Conservation (phyloP, 2,329 filamentous ascomycete species). For the Calonectria naviculata region DNA sequence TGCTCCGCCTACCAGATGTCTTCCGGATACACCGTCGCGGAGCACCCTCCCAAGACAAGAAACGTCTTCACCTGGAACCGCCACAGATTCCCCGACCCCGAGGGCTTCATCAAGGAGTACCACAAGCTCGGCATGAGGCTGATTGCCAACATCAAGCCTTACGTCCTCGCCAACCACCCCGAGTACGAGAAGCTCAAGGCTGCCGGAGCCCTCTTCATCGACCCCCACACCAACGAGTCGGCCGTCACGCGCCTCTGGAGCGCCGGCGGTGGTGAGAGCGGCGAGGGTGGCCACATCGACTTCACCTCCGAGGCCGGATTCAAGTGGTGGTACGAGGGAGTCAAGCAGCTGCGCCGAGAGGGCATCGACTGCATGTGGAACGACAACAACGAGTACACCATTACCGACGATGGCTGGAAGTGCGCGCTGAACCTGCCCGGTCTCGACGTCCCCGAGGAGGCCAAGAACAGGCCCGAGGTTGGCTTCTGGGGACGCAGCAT, state of each 20-base stretch:
- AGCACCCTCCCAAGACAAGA: conserved; percentile 74
- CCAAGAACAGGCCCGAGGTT: conserved; percentile 58
- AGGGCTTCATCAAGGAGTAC: conserved; percentile 70
- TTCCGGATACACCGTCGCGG: conserved; percentile 77
- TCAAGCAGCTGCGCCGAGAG: conserved; percentile 68
- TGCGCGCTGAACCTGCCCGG: conserved; percentile 62
- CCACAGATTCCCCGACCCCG: conserved; percentile 76
- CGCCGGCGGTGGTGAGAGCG: conserved; percentile 76
- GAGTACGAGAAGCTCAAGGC: conserved; percentile 71
- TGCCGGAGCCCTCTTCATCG: conserved; percentile 71
- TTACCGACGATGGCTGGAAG: conserved; percentile 74
- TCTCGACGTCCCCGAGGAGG: conserved; percentile 48
- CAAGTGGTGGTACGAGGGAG: conserved; percentile 78
- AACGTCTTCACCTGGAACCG: conserved; percentile 78
- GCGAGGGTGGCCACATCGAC: conserved; percentile 77
- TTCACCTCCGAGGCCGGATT: conserved; percentile 76
- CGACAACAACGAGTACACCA: conserved; percentile 81
- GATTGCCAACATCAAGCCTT: conserved; percentile 80
- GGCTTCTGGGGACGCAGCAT: conserved; percentile 77
- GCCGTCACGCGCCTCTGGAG: conserved; percentile 77
- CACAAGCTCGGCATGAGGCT: conserved; percentile 74
- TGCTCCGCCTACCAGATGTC: conserved; percentile 80
- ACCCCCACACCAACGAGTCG: conserved; percentile 62
- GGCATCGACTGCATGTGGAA: conserved; percentile 84
- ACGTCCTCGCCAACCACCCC: conserved; percentile 74